These are phyloP conservation scores for Lactifluus hygrophoroides DNA, from an alignment of 768 basidiomycete genomes.

Conservation along the genomic window DNA sequence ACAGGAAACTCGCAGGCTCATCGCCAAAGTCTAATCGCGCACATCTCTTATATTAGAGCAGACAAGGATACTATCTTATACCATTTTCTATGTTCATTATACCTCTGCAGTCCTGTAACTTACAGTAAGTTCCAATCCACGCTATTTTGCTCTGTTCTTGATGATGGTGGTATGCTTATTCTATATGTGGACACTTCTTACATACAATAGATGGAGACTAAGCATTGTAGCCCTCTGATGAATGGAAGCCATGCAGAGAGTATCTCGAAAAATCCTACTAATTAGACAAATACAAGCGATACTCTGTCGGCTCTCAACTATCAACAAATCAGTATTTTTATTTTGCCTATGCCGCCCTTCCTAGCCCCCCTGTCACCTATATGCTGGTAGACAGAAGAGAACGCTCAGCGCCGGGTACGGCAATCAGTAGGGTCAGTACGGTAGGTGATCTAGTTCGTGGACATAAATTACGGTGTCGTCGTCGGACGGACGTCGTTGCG, in stretches of 20 bases:
- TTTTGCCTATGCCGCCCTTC: slow-evolving; percentile 6
- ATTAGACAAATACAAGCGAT: background rate
- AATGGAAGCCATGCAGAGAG: background rate
- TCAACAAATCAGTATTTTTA: background rate
- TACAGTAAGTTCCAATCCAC: background rate
- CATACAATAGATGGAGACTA: background rate
- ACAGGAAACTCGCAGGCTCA: slow-evolving; percentile 81
- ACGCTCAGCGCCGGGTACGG: slow-evolving; percentile 21
- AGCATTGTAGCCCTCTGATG: background rate
- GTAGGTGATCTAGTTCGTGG: slow-evolving; percentile 6
- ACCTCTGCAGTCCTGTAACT: slow-evolving; percentile 1
- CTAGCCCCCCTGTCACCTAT: slow-evolving; percentile 26
- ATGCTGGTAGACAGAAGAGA: slow-evolving; percentile 21
- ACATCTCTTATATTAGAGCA: background rate
- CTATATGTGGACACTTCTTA: background rate
- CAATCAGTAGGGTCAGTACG: slow-evolving; percentile 10
- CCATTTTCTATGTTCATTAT: background rate
- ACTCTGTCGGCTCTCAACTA: background rate
- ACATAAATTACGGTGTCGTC: background rate
- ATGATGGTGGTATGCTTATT: background rate
- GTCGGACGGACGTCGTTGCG: too few species aligned
- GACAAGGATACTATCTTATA: background rate
- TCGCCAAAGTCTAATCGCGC: slow-evolving; percentile 64
- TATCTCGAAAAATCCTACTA: background rate
- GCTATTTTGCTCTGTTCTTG: background rate